Conservation (phyloP, 2,329 filamentous ascomycete species). For the Diplocarpon mali region DNA sequence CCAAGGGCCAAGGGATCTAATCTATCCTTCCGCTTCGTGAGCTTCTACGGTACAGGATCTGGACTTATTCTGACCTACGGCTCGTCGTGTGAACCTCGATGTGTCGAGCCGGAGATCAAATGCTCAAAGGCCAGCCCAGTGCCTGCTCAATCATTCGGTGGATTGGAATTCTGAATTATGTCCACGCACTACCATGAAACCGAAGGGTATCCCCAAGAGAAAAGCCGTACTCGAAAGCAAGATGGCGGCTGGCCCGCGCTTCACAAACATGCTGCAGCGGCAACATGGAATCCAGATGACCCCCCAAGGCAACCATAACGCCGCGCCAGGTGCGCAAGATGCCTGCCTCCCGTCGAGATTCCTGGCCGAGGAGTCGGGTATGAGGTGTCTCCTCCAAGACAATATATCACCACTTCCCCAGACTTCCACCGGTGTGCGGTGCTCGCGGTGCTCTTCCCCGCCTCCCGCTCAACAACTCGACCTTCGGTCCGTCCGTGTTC, state of each 20-base stretch:
- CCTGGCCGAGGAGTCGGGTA: not conserved
- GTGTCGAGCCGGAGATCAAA: too few species aligned
- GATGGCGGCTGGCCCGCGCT: not conserved
- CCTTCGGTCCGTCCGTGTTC: not conserved
- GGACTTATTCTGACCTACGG: too few species aligned
- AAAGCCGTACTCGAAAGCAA: too few species aligned
- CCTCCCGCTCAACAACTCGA: not conserved
- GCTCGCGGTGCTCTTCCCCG: not conserved
- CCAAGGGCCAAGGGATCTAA: too few species aligned
- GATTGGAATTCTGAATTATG: too few species aligned
- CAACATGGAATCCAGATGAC: conserved; percentile 13
- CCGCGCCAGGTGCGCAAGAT: conserved; percentile 12
- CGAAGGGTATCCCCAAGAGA: too few species aligned
- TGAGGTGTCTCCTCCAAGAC: conserved; percentile 1
- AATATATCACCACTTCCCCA: not conserved
- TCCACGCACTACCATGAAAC: too few species aligned
- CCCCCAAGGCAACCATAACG: conserved; percentile 8
- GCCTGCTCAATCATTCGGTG: too few species aligned
- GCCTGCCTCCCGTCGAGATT: conserved; percentile 1
- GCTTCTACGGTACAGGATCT: too few species aligned
- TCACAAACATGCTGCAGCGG: conserved; percentile 8
- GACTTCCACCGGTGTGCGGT: not conserved
- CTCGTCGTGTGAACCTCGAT: too few species aligned
- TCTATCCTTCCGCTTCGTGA: too few species aligned
- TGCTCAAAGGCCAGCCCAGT: too few species aligned